Base-by-base conservation (phyloP, 225 moss, liverwort and hornwort genomes). In the Neckera pumila region DNA sequence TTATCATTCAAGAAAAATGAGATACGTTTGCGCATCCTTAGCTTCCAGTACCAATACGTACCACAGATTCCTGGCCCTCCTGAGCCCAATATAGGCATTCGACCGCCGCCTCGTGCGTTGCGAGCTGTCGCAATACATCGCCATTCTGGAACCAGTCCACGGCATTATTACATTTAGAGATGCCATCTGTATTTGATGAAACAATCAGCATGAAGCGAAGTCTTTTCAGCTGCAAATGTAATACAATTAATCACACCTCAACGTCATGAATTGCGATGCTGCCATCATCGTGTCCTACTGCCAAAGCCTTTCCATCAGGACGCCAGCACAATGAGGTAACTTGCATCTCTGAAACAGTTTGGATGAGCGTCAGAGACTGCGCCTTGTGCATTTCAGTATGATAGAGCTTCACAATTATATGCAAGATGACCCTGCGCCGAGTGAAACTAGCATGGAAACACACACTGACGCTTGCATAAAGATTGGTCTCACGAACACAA, bases 241-340 rank as follows among this genome's bases (percentile, higher is more conserved):
- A 57, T 56, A 43, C 54, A 72, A 74, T 80, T 40, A 65, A 67
- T 28, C 91, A 57, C 56, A 98, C 98, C 96, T 99, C 99, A 21
- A 99, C 99, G 83, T 99, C 97, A 93, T 97, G 97, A 90, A 99
- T 96, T 84, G 96, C 94, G 84, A 99, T 95, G 91, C 96, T 96
- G 90, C 99, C 99, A 90, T 95, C 95, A 84, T 92, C 89, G 40
- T 99, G 99, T 86, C 99, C 99, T 87, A 96, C 97, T 72, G 99
- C 99, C 89, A 99, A 89, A 42, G 99, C 97, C 89, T 99, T 99
- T 73, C 97, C 99, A 95, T 99, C 99, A 66, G 99, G 97, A 70
- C 99, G 99, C 99, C 99, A 99, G 91, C 99, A 99, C 69, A 99
- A 91, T 36, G 99, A 93, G 34, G 97, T 97, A 59, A 97, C 97